Base-by-base conservation (phyloP, 2,329 filamentous ascomycete genomes). In the Fusarium drepaniforme region DNA sequence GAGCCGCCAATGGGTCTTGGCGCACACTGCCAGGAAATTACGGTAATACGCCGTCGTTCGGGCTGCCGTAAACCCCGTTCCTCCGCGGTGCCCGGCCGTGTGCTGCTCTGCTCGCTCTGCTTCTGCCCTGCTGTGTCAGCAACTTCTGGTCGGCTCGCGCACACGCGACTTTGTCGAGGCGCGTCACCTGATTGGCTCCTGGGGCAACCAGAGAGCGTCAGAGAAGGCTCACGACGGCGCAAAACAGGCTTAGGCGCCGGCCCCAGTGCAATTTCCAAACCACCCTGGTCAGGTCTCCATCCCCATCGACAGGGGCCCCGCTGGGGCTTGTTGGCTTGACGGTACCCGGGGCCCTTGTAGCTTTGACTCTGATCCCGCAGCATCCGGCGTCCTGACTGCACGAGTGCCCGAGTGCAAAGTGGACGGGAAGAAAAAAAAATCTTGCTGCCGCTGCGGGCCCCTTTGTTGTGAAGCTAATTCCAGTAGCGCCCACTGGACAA, bases 201-300 rank as follows among this genome's bases (percentile, higher is more conserved):
- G 53, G 28, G 67, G 35, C 42, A 64, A 67, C 68, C 71, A 67
- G 69, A 66, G 58, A 70, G 75, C 72, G 73, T 76, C 75, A 76
- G 67, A 77, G 58, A 68, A 73, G 58, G 53, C 49, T 64, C 53
- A 64, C 56, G 37, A 60, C 63, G 44, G 66, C 37, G 38, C 73
- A 67, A 72, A 79, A 73, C 72, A 71, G 75, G 73, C 73, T 71
- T 71, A 75, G 71, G 18, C 71, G 57, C 57, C 56, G 28, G 76
- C 70, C 70, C 76, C 77, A 75, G 66, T 77, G 77, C 68, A 79
- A 79, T 79, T 76, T 79, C 77, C 77, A 75, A 46, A 37, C 64
- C 63, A 66, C 62, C 72, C 72, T 71, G 68, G 71, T 67, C 60
- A 35, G 33, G 33, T 35, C 33, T 35, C 33, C 33, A 35, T 35